These are phyloP conservation scores for Magnaporthiopsis incrustans DNA, from an alignment of 2,329 filamentous ascomycete species.

Conservation along the genomic window DNA sequence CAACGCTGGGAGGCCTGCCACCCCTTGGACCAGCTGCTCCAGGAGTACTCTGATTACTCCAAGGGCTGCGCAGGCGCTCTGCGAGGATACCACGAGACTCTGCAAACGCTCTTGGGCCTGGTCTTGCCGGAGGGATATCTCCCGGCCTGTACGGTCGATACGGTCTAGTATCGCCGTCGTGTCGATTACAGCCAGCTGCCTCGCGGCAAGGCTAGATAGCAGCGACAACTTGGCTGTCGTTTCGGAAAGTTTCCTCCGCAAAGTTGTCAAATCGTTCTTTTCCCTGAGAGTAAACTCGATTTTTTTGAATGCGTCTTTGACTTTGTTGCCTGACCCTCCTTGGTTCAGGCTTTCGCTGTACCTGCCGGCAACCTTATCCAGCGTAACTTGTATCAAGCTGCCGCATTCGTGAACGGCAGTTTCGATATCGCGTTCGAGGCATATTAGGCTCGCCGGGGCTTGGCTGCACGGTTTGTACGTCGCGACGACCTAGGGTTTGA, in stretches of 20 bases:
- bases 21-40: neutral
- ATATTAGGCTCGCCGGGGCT: neutral
- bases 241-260: too few species aligned
- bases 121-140: too few species aligned
- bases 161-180: too few species aligned
- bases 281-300: neutral
- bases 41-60: neutral
- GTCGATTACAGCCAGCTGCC: too few species aligned
- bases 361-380: neutral
- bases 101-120: too few species aligned
- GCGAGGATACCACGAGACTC: too few species aligned
- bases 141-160: too few species aligned
- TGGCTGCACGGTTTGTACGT: neutral
- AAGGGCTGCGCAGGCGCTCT: neutral
- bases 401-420: neutral
- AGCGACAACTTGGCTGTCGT: too few species aligned
- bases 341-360: neutral
- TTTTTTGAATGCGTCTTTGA: neutral
- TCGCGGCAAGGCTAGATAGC: too few species aligned
- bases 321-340: neutral
- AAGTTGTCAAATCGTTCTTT: neutral
- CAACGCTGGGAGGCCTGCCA: neutral
- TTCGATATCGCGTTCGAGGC: neutral
- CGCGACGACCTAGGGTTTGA: neutral
- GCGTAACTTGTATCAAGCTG: neutral